These are phyloP conservation scores for Loxodes magnus DNA, from an alignment of 73 alveolate genomes.

Conservation along the genomic window DNA sequence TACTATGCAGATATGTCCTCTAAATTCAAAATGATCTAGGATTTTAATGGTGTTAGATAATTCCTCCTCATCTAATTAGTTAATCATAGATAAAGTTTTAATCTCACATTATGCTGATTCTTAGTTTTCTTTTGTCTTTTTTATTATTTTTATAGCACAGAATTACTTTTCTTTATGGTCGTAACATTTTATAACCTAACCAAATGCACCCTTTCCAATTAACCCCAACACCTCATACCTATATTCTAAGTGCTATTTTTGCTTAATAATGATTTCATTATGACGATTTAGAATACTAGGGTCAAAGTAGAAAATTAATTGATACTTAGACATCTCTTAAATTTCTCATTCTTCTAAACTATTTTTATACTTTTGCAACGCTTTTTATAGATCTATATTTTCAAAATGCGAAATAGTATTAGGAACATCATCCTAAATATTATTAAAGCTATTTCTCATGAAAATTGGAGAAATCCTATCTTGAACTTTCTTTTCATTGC, in stretches of 20 bases:
- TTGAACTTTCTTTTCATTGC: no score
- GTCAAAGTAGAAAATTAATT: no score
- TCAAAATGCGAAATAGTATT: no score
- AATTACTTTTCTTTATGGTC: neutral
- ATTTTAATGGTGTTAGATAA: slow-evolving; percentile 4
- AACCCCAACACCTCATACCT: slow-evolving; percentile 7
- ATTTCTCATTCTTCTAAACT: no score
- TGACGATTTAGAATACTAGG: no score
- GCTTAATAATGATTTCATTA: no score
- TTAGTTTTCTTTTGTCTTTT: neutral
- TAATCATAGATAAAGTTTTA: neutral
- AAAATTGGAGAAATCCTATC: no score
- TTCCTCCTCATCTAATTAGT: slow-evolving; percentile 1
- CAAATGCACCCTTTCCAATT: slow-evolving; percentile 11
- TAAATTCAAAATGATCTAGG: slow-evolving; percentile 2
- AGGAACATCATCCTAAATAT: no score
- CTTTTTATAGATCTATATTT: no score
- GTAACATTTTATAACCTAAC: slow-evolving; percentile 5
- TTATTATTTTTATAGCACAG: slow-evolving; percentile 8
- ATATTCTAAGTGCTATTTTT: slow-evolving; percentile 3
- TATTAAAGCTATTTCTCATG: no score
- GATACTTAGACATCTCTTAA: no score
- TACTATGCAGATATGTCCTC: slow-evolving; percentile 11
- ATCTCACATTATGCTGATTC: slow-evolving; percentile 8
- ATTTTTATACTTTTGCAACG: no score